Evolutionary conservation across 176 grass and related monocot species (phyloP).

Genomic region (Thinopyrum elongatum): DNA sequence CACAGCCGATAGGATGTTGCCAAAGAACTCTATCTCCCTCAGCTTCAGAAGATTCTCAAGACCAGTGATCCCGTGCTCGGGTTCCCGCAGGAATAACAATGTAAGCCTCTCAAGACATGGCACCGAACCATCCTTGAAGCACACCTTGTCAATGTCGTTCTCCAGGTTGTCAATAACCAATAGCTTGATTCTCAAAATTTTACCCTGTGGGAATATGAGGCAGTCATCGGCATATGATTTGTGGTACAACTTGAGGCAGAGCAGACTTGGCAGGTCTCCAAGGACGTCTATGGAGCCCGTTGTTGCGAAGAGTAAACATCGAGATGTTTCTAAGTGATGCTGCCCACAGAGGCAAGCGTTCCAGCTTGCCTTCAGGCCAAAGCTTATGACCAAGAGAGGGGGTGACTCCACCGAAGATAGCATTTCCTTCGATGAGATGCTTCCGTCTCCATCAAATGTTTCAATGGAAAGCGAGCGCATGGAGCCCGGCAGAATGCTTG

Average conservation of each 20-base stretch:
- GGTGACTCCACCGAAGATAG: too few species aligned
- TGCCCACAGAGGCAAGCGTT: too few species aligned
- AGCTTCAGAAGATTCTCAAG: background rate
- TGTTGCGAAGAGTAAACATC: too few species aligned
- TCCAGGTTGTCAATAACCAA: constrained; percentile 5
- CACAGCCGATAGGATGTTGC: background rate
- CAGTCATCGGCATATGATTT: background rate
- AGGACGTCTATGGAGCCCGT: background rate
- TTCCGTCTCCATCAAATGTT: too few species aligned
- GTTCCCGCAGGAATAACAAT: background rate
- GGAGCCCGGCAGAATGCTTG: too few species aligned
- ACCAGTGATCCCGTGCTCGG: background rate
- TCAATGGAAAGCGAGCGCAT: too few species aligned
- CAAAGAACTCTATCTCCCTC: background rate
- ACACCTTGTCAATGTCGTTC: too few species aligned
- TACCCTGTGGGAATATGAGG: background rate
- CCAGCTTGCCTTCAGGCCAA: too few species aligned
- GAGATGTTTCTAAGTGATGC: too few species aligned
- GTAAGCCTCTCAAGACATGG: background rate
- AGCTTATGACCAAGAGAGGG: too few species aligned
- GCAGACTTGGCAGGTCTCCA: background rate
- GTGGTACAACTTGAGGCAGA: background rate
- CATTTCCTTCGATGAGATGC: too few species aligned
- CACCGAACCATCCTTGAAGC: too few species aligned
- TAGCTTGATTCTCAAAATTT: constrained; percentile 12